Evolutionary conservation across 2,329 filamentous ascomycete species (phyloP), one percentile per base, ranked within the genome.

Genomic region (Trichoderma hamatum): DNA sequence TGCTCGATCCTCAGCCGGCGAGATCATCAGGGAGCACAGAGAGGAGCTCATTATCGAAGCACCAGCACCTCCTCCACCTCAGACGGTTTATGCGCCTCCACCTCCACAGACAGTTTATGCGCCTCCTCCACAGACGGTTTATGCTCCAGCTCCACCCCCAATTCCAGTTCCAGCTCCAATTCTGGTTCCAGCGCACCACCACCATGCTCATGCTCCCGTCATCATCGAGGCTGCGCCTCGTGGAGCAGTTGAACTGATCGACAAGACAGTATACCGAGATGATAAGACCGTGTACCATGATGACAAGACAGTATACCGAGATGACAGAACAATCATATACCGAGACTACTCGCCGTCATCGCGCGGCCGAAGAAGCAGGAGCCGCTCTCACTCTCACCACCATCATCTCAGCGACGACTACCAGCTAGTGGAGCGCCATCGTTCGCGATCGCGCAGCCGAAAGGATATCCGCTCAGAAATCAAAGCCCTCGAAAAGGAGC

Each of bases 401-500:
- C 72, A 76, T 60, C 74, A 77, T 46, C 71, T 75, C 43, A 72
- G 75, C n/a, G 72, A 76, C 24, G 68, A 75, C 16, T 71, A 74
- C 19, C 74, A 74, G 6, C 74, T 74, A 2, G 75, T 76, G 4
- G 82, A 82, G 2, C 74, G 85, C 14, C 75, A 80, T 7, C 82
- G 77, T 24, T 83, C 81, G 5, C 78, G 79, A 1, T 83, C 82
- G 2, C 80, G 81, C 70, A 77, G 80, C 7, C 87, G 90, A 52
- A 85, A 88, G 21, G 89, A 93, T 11, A 89, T 96, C 72, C 86
- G 89, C 60, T 85, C 88, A 36, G 92, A 96, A 76, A 93, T 94
- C 69, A 86, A 86, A 14, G 86, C 86, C 1, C 83, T 95, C 1
- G 92, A 95, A 80, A 85, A 77, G 26, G 77, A 81, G 70, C 72